Percentiles rank a stretch among this genome's conserved stretches.
Conservation (phyloP, 179 eudicot species). For the Silene noctiflora region DNA sequence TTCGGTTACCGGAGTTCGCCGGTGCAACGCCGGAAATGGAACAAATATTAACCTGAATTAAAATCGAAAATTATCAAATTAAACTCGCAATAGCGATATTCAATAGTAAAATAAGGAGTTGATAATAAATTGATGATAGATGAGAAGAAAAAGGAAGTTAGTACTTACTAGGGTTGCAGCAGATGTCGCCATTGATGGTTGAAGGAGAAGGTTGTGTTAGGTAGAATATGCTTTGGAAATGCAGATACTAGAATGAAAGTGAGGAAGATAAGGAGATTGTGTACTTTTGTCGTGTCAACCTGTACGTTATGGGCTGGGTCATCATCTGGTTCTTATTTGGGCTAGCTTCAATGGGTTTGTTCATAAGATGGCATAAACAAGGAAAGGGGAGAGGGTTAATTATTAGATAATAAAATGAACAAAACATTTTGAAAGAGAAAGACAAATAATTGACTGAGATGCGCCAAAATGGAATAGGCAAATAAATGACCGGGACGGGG, state of each 20-base stretch:
- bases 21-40: slow-evolving; percentile 40
- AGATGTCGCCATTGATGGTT: not conserved
- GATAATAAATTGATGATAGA: no score
- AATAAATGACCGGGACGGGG: no score
- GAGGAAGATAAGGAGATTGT: not conserved
- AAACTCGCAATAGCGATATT: not conserved
- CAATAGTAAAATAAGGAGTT: not conserved
- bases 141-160: not conserved
- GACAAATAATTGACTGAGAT: no score
- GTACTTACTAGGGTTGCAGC: not conserved
- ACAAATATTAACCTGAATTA: slow-evolving; percentile 47
- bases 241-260: not conserved
- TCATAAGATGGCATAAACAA: no score
- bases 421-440: no score
- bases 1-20: slow-evolving; percentile 8
- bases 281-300: not conserved
- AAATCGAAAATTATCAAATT: not conserved
- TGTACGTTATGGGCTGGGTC: not conserved
- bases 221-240: not conserved
- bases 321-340: no score
- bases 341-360: no score
- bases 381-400: no score
- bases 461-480: no score
- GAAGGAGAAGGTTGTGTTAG: not conserved
- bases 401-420: no score